Evolutionary conservation across 75 land plant genomes (phyloP).

Genomic region (Pseudotsuga menziesii): DNA sequence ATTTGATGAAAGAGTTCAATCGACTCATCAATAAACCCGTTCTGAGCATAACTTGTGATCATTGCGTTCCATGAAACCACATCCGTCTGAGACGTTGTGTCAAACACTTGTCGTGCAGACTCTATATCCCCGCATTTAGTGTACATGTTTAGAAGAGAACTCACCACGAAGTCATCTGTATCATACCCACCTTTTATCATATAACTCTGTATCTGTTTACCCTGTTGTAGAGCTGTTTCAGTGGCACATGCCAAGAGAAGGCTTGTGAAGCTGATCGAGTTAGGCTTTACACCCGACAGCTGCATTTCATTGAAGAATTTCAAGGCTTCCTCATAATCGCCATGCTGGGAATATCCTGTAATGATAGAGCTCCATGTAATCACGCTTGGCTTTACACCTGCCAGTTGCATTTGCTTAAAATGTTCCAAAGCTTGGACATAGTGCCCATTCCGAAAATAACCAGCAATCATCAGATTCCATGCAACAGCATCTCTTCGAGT

Average conservation of each 20-base stretch:
- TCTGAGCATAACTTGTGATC: slow-evolving; percentile 14
- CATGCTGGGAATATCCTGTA: slow-evolving; percentile 13
- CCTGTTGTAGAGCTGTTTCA: background rate
- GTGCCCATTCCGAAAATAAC: slow-evolving; percentile 9
- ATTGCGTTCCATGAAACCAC: slow-evolving; percentile 17
- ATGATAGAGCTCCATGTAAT: slow-evolving; percentile 15
- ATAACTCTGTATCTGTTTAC: slow-evolving; percentile 3
- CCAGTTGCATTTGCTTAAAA: slow-evolving; percentile 7
- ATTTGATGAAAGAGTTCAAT: background rate
- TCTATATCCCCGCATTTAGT: slow-evolving; percentile 20
- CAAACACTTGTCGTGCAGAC: slow-evolving; percentile 14
- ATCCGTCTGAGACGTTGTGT: background rate
- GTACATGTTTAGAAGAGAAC: slow-evolving; percentile 16
- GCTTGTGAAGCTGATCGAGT: background rate
- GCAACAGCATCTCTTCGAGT: slow-evolving; percentile 12
- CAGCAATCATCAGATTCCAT: slow-evolving; percentile 22
- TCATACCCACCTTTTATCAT: background rate
- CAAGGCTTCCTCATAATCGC: background rate
- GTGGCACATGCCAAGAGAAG: slow-evolving; percentile 10
- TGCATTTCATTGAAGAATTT: slow-evolving; percentile 6
- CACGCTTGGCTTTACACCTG: background rate
- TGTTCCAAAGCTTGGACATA: slow-evolving; percentile 2
- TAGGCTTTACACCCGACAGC: slow-evolving; percentile 6
- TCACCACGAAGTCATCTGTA: slow-evolving; percentile 8
- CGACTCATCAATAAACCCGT: slow-evolving; percentile 1